Evolutionary conservation across 768 basidiomycete genomes (phyloP), one percentile per base, ranked within the genome.

Genomic region (Leucogyrophana mollusca): DNA sequence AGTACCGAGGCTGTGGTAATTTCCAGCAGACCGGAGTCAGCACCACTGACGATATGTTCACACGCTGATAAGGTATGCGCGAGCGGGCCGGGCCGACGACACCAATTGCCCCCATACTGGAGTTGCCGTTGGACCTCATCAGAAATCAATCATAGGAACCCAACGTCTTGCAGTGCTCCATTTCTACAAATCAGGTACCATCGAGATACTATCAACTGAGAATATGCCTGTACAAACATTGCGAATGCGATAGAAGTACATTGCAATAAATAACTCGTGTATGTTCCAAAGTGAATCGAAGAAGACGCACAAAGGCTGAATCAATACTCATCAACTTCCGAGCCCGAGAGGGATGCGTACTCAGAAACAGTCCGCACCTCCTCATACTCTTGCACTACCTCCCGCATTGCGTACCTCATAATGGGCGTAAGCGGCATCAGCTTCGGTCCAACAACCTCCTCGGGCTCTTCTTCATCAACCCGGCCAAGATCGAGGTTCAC

Each of bases 341-440:
- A 77, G 13, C 27, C 64, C 10, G 65, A 66, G 37, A 90, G 68
- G 8, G 86, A 89, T 13, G 85, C 87, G 57, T 90, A 90, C 52
- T 90, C 88, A 6, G 85, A 88, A 25, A 83, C 76, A 11, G 83
- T 83, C 58, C 76, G 77, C 49, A 83, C 79, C 52, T 89, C 85
- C 53, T 90, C 82, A 53, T 89, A 91, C 66, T 93, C 90, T 57
- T 80, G 77, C 14, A 93, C 79, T 8, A 92, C 89, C 59, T 88
- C 83, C 41, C 80, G 72, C 88, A 92, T 92, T 38, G 90, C 90
- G 61, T 71, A 89, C 22, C 83, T 72, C 82, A 91, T 87, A 49
- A 92, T 87, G 2, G 89, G 87, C 2, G 88, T 86, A 14, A 79
- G 77, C 8, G 90, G 84, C 24, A 89, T 73, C 46, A 93, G 60